These are phyloP conservation scores for Emydomyces testavorans DNA, from an alignment of 2,329 filamentous ascomycete species.

Conservation along the genomic window DNA sequence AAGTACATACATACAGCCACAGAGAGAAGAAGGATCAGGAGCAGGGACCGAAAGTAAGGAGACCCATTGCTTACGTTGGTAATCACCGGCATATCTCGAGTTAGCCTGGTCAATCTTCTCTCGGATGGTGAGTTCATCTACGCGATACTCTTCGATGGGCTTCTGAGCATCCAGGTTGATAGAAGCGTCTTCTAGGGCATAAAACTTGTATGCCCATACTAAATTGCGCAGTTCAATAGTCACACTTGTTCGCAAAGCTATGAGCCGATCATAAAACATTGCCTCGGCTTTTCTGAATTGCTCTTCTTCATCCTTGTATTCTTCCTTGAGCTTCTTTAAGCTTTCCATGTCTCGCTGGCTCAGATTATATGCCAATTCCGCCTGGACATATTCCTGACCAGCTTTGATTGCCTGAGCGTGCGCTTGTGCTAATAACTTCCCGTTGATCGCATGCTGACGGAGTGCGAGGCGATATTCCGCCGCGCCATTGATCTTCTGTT, in stretches of 20 bases:
- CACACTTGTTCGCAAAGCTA: constrained; percentile 2
- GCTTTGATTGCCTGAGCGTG: constrained; percentile 5
- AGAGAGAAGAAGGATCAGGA: no score
- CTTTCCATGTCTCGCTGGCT: neutral
- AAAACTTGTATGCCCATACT: constrained; percentile 1
- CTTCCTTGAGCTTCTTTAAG: neutral
- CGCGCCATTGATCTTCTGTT: neutral
- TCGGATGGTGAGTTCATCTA: neutral
- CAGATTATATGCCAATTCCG: neutral
- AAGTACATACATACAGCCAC: no score
- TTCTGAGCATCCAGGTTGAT: neutral
- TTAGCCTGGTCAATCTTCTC: neutral
- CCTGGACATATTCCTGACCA: constrained; percentile 6
- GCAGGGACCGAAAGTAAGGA: no score
- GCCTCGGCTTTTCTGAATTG: neutral
- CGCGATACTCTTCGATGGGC: neutral
- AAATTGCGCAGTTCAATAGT: constrained; percentile 4
- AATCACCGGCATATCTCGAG: constrained; percentile 2
- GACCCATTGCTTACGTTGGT: neutral
- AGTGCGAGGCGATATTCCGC: constrained; percentile 2
- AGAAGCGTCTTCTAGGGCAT: neutral
- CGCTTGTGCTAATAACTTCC: constrained; percentile 2
- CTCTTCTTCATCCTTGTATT: neutral
- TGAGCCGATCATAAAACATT: constrained; percentile 2
- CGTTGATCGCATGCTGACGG: constrained; percentile 6